Conservation (phyloP, 1,284 basidiomycete species). For the Paramarasmius palmivorus region DNA sequence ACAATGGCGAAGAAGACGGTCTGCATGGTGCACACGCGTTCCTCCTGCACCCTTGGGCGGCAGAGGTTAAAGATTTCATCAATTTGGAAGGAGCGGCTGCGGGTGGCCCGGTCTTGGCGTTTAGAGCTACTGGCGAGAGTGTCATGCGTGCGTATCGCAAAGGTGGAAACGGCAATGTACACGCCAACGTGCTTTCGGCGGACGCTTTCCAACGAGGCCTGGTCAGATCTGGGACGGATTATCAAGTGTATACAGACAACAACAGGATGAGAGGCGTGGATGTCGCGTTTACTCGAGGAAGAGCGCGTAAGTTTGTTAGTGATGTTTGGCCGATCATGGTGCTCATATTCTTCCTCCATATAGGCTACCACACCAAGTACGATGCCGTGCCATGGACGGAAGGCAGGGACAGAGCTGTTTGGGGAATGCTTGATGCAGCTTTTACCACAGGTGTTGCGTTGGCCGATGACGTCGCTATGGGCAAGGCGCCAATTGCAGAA, state of each 20-base stretch:
- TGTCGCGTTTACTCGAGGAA: constrained; percentile 70
- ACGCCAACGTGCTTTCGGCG: constrained; percentile 63
- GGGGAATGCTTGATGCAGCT: constrained; percentile 74
- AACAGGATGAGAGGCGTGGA: constrained; percentile 62
- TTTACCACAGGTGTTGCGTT: constrained; percentile 55
- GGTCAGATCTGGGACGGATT: constrained; percentile 70
- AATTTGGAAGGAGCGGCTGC: constrained; percentile 82
- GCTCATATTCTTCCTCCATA: too few species aligned
- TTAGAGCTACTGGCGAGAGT: constrained; percentile 60
- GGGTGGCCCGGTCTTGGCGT: constrained; percentile 71
- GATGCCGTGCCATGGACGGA: constrained; percentile 59
- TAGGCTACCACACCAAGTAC: constrained; percentile 72
- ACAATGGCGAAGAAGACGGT: constrained; percentile 80
- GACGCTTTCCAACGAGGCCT: constrained; percentile 65
- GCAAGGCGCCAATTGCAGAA: constrained; percentile 39
- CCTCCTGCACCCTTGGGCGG: constrained; percentile 72
- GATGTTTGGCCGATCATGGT: too few species aligned
- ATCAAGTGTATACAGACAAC: constrained; percentile 53
- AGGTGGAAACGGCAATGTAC: constrained; percentile 55
- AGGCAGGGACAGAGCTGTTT: constrained; percentile 56
- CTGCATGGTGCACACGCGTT: constrained; percentile 65
- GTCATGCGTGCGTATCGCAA: constrained; percentile 51
- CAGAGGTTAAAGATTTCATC: constrained; percentile 63
- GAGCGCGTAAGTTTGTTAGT: too few species aligned
- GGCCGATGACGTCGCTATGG: constrained; percentile 46